Conservation (phyloP, 768 basidiomycete species). For the Mycena epipterygia region DNA sequence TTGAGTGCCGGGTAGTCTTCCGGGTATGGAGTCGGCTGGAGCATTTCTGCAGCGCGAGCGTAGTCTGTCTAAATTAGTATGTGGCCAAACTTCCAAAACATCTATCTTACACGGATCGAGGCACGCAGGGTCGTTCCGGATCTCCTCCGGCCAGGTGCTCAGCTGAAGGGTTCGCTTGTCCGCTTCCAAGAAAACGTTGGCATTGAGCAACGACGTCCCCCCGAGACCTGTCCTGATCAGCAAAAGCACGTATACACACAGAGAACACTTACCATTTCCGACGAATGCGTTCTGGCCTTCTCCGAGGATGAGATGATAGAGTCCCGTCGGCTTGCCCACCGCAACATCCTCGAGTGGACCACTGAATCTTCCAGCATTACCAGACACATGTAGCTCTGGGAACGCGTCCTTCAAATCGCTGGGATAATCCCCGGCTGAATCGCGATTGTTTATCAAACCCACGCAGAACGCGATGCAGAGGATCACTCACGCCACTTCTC, state of each 20-base stretch:
- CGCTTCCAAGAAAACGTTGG: conserved; percentile 38
- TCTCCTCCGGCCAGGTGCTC: conserved; percentile 34
- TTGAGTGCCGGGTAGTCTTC: conserved; percentile 31
- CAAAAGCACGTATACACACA: neutral
- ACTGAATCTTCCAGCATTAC: conserved; percentile 20
- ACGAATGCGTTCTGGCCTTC: conserved; percentile 40
- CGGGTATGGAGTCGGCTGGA: conserved; percentile 36
- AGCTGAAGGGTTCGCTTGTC: conserved; percentile 34
- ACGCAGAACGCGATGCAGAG: neutral
- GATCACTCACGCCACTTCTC: conserved; percentile 36
- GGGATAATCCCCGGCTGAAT: conserved; percentile 37
- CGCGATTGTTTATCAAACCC: neutral
- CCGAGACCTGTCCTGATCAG: conserved; percentile 33
- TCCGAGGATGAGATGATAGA: conserved; percentile 37
- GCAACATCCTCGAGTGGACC: conserved; percentile 25
- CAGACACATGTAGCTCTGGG: conserved; percentile 31
- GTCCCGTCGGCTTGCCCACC: conserved; percentile 29
- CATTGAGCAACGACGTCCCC: conserved; percentile 37
- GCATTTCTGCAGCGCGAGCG: conserved; percentile 33
- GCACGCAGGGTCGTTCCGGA: conserved; percentile 23
- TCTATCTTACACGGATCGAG: conserved; percentile 33
- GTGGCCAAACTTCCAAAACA: neutral
- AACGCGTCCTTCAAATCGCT: conserved; percentile 17
- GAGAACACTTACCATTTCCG: conserved; percentile 32
- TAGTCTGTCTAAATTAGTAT: conserved; percentile 30